Base-by-base conservation (phyloP, 768 basidiomycete genomes). In the Trametes cubensis region DNA sequence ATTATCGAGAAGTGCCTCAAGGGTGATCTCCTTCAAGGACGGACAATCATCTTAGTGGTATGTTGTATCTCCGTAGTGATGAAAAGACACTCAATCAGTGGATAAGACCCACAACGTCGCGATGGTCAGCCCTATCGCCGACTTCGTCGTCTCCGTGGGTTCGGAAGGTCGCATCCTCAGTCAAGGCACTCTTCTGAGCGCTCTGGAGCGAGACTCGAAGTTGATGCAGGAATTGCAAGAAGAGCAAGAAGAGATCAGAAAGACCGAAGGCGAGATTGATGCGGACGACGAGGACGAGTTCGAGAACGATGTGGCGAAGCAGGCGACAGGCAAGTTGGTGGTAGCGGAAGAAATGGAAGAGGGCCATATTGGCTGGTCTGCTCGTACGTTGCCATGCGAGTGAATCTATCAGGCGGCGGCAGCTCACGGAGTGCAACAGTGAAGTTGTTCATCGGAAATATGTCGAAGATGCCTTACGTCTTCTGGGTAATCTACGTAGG, bases 331-430 rank as follows among this genome's bases (percentile, higher is more conserved):
- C 4, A 86, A 87, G 67, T 75, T 89, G 18, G 81, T 88, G 49
- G 73, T 86, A 8, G 83, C 79, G 0, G 88, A 90, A 68, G 88
- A 90, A 67, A 78, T 86, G 39, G 82, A 77, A 13, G 76, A 79
- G 39, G 87, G 88, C 0, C 85, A 83, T 62, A 80, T 89, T 26
- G 81, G 81, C 54, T 83, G 81, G 75, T 64, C 65, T 7, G 74
- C 80, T 30, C 58, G 79, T 78, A 60, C 23, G 58, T 52, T n/a
- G 23, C 51, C 21, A 28, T 25, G 26, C 25, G 21, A 4, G n/a
- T 45, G 1, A 15, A 14, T 28, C 40, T 14, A 21, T 14, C 2
- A 13, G 0, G 3, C 4, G 15, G 6, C 17, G 70, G 17, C 73
- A 1, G 15, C 34, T 55, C 0, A 41, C 38, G 1, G 4, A 1